phyloP scores from a whole-genome alignment of 192 early-diverging fungal genomes.

The Backusella morwellensis region DNA sequence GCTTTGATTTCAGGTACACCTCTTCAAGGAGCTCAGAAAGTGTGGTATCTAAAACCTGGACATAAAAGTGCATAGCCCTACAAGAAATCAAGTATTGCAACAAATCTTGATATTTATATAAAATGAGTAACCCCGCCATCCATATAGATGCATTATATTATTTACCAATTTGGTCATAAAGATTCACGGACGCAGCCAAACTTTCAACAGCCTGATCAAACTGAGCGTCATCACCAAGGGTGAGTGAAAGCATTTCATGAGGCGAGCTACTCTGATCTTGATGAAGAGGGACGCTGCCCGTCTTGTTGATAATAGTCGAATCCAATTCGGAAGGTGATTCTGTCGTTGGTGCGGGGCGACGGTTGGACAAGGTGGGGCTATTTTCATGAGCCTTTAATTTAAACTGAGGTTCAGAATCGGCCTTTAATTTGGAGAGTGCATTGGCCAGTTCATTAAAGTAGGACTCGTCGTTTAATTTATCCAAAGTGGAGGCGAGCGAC shows the following conservation, averaged over 20 bases:
- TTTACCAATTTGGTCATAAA: conserved; percentile 71
- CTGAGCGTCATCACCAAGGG: conserved; percentile 60
- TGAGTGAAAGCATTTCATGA: conserved; percentile 50
- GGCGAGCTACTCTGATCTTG: conserved; percentile 3
- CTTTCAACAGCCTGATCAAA: conserved; percentile 57
- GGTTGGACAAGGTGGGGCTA: neutral
- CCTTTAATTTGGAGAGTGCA: conserved; percentile 17
- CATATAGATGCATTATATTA: neutral
- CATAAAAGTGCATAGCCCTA: conserved; percentile 51
- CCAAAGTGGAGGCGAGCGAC: neutral
- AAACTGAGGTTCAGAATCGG: conserved; percentile 27
- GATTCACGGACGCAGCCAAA: conserved; percentile 59
- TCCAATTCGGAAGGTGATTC: neutral
- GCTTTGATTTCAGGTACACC: conserved; percentile 75
- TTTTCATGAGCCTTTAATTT: conserved; percentile 50
- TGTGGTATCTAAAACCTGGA: conserved; percentile 49
- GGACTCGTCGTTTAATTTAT: conserved; percentile 3
- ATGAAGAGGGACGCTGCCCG: neutral
- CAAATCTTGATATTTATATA: conserved; percentile 43
- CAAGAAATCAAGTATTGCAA: conserved; percentile 76
- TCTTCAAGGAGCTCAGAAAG: conserved; percentile 68
- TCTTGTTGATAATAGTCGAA: neutral
- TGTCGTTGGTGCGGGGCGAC: neutral
- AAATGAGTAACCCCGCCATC: neutral
- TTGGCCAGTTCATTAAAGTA: conserved; percentile 28